A percentile compares a stretch with the other conserved stretches of the same genome.
Conservation (phyloP, 2,329 filamentous ascomycete species). For the Alternaria triticina region DNA sequence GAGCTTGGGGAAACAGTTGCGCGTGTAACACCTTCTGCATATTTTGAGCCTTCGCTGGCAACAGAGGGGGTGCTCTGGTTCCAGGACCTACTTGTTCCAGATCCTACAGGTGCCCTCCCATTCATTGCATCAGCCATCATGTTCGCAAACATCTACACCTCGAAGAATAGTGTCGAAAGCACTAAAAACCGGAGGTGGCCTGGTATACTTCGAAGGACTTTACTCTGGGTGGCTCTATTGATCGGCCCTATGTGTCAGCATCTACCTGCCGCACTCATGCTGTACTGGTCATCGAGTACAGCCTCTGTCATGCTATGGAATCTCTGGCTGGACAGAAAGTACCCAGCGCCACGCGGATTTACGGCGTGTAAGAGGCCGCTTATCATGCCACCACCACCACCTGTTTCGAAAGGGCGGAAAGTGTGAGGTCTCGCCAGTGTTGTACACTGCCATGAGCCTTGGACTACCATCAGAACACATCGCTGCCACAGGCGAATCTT, state of each 20-base stretch:
- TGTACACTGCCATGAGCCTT: neutral
- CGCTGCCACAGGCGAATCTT: neutral
- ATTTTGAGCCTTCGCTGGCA: slow-evolving; percentile 58
- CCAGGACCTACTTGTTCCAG: slow-evolving; percentile 60
- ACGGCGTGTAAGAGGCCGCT: slow-evolving; percentile 39
- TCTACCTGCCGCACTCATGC: slow-evolving; percentile 50
- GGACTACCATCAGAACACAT: neutral
- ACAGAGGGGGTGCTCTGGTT: slow-evolving; percentile 68
- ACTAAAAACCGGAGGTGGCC: slow-evolving; percentile 17
- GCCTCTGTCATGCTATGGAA: slow-evolving; percentile 44
- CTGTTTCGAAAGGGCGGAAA: slow-evolving; percentile 6
- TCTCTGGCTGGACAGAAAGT: slow-evolving; percentile 38
- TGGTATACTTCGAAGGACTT: slow-evolving; percentile 26
- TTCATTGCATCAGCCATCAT: slow-evolving; percentile 57
- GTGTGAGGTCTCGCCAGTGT: neutral
- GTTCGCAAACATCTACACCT: slow-evolving; percentile 54
- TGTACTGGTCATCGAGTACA: slow-evolving; percentile 50
- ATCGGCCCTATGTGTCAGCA: slow-evolving; percentile 44
- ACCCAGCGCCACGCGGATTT: slow-evolving; percentile 33
- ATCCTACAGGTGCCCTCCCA: slow-evolving; percentile 59
- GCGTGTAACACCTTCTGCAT: slow-evolving; percentile 21
- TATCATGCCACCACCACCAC: slow-evolving; percentile 22
- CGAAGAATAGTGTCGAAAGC: slow-evolving; percentile 26
- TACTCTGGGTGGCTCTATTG: slow-evolving; percentile 38
- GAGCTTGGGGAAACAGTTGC: slow-evolving; percentile 10